A percentile compares a stretch with the other conserved stretches of the same genome.
Evolutionary conservation across 2,329 filamentous ascomycete genomes (phyloP).

Genomic region (Scedosporium minutisporum): DNA sequence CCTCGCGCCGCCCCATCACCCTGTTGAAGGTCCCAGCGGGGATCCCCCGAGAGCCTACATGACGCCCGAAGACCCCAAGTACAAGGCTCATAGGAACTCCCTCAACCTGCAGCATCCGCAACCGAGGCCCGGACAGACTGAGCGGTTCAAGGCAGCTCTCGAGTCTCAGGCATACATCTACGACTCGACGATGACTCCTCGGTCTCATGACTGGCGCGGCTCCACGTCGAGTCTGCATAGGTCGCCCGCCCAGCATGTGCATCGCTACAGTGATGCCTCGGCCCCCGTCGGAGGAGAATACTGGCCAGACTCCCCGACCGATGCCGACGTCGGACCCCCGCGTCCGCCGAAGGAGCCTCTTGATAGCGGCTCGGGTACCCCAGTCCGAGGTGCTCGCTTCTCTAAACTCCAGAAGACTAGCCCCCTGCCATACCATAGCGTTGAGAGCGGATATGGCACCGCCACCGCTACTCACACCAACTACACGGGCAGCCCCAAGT

Average conservation of each 20-base stretch:
- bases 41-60: conserved; percentile 42
- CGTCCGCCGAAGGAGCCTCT: conserved; percentile 56
- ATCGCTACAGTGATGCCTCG: conserved; percentile 33
- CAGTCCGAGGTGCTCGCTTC: conserved; percentile 36
- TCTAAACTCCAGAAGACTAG: conserved; percentile 44
- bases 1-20: conserved; percentile 22
- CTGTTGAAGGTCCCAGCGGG: conserved; percentile 10
- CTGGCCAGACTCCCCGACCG: conserved; percentile 33
- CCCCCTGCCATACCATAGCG: conserved; percentile 46
- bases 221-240: conserved; percentile 50
- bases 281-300: conserved; percentile 28
- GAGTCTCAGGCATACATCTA: conserved; percentile 65
- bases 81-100: conserved; percentile 72
- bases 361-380: conserved; percentile 31
- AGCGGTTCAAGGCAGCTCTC: conserved; percentile 63
- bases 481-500: conserved; percentile 42
- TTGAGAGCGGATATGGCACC: conserved; percentile 44
- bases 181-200: conserved; percentile 49
- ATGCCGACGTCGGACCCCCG: conserved; percentile 35
- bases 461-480: conserved; percentile 36
- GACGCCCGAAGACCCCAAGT: conserved; percentile 61
- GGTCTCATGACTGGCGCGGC: conserved; percentile 52
- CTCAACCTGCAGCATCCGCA: conserved; percentile 73
- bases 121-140: conserved; percentile 62
- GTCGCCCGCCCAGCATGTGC: conserved; percentile 32